Base-by-base conservation (phyloP, 1,284 basidiomycete species). In the Meira miltonrushii region DNA sequence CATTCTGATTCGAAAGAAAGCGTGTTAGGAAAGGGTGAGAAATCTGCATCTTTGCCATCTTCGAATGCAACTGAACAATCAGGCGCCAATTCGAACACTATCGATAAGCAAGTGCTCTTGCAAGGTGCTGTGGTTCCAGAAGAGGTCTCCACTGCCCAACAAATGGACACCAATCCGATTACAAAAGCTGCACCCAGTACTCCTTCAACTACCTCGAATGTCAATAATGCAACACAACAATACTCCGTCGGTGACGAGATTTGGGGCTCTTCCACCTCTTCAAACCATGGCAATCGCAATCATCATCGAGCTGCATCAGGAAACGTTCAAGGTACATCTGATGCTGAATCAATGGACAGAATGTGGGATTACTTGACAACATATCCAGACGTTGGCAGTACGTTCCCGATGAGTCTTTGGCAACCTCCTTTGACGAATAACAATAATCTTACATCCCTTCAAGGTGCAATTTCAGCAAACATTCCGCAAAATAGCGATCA, bases 321-420 rank as follows among this genome's bases (percentile, higher is more conserved):
- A 48, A 25, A 21, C 25, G 46, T 48, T 48, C 43, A 44, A 44
- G 43, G 43, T 8, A 13, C 37, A 39, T n/a, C 37, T 15, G 50
- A 39, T 53, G 17, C 37, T 12, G 50, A 53, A 15, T 17, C 50
- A 40, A 53, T 41, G 13, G 50, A 53, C 23, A n/a, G 50, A 15
- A 39, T 53, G 50, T 53, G 50, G 50, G 50, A 53, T 41, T 53
- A 53, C 25, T 33, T 53, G 12, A 53, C 38, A n/a, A 53, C 50
- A 13, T 53, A 53, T 39, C 50, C 50, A 2, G 50, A 53, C 23
- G 21, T 33, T 53, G 17, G 21, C 15, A 53, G 50, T 19, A 33
- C 21, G 13, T 53, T 53, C 23, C 50, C 50, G 4, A 33, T 53
- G 28, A 53, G 37, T 38, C 25, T 53, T 4, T 53, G 50, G 50